phyloP scores from a whole-genome alignment of 2,329 filamentous ascomycete genomes.

The Ophiocordyceps camponoti-floridani region DNA sequence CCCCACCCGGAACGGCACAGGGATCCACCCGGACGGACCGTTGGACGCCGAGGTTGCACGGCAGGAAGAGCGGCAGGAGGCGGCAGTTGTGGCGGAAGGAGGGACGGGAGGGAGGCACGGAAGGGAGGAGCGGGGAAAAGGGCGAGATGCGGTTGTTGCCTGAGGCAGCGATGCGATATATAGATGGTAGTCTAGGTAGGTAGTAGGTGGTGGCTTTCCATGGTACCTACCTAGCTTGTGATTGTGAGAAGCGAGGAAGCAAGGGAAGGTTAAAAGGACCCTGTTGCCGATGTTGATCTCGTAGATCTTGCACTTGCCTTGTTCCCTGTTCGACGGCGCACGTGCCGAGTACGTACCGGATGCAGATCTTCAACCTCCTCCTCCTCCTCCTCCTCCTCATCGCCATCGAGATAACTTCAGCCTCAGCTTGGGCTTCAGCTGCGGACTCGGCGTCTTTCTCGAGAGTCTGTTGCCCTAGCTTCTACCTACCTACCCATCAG shows the following conservation, averaged over 20 bases:
- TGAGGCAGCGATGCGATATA: not conserved
- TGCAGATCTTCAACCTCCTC: not conserved
- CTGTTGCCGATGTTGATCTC: too few species aligned
- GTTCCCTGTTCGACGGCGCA: not conserved
- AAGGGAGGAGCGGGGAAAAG: too few species aligned
- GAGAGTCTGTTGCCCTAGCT: too few species aligned
- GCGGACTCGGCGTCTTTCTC: too few species aligned
- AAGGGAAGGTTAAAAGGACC: too few species aligned
- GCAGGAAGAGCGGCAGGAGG: not conserved
- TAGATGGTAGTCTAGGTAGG: not conserved
- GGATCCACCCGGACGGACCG: not conserved
- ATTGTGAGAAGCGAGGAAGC: too few species aligned
- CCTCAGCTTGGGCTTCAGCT: too few species aligned
- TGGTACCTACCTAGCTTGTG: not conserved
- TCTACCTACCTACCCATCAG: too few species aligned
- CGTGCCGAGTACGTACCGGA: not conserved
- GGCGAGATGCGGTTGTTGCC: not conserved
- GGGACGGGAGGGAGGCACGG: too few species aligned
- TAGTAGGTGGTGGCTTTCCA: not conserved
- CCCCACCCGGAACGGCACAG: not conserved
- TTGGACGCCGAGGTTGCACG: not conserved
- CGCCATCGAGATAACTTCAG: too few species aligned
- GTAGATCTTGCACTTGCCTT: too few species aligned
- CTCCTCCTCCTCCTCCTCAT: not conserved
- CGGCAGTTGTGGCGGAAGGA: not conserved